A percentile compares a stretch with the other conserved stretches of the same genome.
Conservation (phyloP, 306 rosid genomes). For the Begonia fuchsioides region DNA sequence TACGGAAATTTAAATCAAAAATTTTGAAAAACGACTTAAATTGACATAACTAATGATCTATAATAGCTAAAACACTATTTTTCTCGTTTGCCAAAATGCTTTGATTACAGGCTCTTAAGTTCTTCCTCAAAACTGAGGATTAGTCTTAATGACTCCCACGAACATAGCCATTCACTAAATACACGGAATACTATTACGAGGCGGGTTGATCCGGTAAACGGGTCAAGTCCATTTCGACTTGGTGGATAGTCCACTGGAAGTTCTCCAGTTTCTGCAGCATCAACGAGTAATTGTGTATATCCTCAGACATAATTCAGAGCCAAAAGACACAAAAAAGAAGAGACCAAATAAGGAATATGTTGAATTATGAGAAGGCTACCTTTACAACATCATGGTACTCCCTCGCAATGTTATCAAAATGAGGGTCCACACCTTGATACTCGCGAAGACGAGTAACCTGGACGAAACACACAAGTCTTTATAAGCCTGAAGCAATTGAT, state of each 20-base stretch:
- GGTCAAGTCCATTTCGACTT: conserved; percentile 80
- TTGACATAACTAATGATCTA: too few relatives aligned
- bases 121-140: too few relatives aligned
- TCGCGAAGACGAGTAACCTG: conserved; percentile 82
- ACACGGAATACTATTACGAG: conserved; percentile 10
- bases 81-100: too few relatives aligned
- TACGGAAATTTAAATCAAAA: too few relatives aligned
- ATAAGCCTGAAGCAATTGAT: too few relatives aligned
- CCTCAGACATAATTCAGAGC: neutral
- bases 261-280: conserved; percentile 62
- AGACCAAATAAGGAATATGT: too few relatives aligned
- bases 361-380: conserved; percentile 19
- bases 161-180: neutral
- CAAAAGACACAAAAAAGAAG: neutral
- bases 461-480: neutral
- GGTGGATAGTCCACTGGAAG: conserved; percentile 90
- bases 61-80: too few relatives aligned
- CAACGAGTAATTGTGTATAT: too few relatives aligned
- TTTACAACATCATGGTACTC: conserved; percentile 68
- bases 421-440: conserved; percentile 90
- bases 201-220: conserved; percentile 45
- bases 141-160: neutral
- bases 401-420: conserved; percentile 70
- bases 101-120: too few relatives aligned
- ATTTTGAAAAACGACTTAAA: too few relatives aligned